These are phyloP conservation scores for Melastoma candidum DNA, from an alignment of 441 rosid genomes.

Conservation along the genomic window DNA sequence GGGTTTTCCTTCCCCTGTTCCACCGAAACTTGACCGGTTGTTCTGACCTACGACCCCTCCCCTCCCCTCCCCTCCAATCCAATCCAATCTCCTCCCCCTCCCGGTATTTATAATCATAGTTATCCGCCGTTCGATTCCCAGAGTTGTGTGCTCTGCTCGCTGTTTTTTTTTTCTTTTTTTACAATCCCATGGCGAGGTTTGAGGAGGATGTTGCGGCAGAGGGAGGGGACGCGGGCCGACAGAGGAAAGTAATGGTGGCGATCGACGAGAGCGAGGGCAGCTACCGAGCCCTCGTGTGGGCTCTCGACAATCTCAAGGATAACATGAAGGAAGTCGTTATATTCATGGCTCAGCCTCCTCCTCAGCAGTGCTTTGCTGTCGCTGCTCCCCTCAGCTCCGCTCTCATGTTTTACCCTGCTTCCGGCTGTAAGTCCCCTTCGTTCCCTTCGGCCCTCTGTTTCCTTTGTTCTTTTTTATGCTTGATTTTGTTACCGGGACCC, in stretches of 20 bases:
- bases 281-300: constrained; percentile 43
- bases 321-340: constrained; percentile 21
- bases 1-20: no score
- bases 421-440: constrained; percentile 25
- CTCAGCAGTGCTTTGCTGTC: constrained; percentile 6
- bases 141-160: no score
- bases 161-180: no score
- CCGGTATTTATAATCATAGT: no score
- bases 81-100: no score
- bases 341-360: constrained; percentile 35
- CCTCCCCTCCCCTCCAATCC: no score
- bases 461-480: no score
- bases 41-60: no score
- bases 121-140: no score
- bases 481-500: not conserved
- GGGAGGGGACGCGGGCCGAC: not conserved
- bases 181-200: no score
- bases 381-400: constrained; percentile 24
- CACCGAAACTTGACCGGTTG: no score
- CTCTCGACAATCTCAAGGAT: constrained; percentile 38
- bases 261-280: constrained; percentile 45
- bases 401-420: constrained; percentile 28
- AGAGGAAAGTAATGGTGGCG: constrained; percentile 44
- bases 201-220: not conserved
- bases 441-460: not conserved